Base-by-base conservation (phyloP, 129 eudicot species). In the Chrysanthemum lavandulifolium region DNA sequence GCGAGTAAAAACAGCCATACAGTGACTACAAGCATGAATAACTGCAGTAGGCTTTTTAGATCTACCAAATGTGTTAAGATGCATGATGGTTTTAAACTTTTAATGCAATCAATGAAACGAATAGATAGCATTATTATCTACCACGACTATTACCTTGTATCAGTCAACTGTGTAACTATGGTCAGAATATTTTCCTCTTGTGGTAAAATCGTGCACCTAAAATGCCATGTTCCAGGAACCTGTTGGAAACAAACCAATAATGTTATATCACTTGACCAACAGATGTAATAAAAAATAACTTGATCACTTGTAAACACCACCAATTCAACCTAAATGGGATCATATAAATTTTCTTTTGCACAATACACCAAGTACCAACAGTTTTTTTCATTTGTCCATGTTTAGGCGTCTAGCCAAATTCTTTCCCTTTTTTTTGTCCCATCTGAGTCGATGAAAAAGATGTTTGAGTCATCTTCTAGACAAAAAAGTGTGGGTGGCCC, bases 151-250 rank as follows among this genome's bases (percentile, higher is more conserved):
- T 83, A 86, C 99, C 97, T 95, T 95, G 88, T 90, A 1, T 84
- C 91, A 6, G 92, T 90, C 72, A 90, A 80, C 49, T 90, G 91
- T 36, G 87, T 40, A 21, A 94, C 90, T 3, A 94, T 68, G 19
- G 91, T 96, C 10, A 96, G 97, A 54, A 94, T 94, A 76, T 87
- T 94, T 10, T 94, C 98, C 89, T 94, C 98, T 36, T 86, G 98
- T 15, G 98, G 98, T 75, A 94, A 83, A 79, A 94, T 94, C 15
- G 98, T 94, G 88, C 93, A 86, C 84, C 98, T 84, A 71, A 94
- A 76, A 77, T 94, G 98, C 98, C 98, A 94, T 1, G 97, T 90
- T 48, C 96, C 98, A 8, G 96, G 96, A 5, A 90, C 97, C 96
- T 91, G 58, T 33, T 51, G 71, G 27, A 49, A 45, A 73, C 45